Conservation (phyloP, 75 land plant genomes). For the Selaginella moellendorffii region DNA sequence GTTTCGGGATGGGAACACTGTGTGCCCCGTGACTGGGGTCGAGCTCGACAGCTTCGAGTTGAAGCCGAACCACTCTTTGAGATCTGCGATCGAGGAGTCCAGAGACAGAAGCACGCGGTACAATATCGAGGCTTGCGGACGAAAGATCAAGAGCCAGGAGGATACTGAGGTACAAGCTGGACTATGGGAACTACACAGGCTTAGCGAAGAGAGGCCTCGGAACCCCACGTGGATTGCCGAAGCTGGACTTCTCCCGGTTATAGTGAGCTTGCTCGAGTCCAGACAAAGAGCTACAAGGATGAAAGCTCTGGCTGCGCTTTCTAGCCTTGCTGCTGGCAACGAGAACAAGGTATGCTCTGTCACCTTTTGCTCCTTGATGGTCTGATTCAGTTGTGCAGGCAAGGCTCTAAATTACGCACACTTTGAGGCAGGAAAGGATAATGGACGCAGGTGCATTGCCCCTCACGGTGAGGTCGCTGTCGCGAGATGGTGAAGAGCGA, state of each 20-base stretch:
- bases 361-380: not conserved
- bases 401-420: not conserved
- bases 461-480: slow-evolving; percentile 38
- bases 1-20: slow-evolving; percentile 38
- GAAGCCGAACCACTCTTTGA: slow-evolving; percentile 25
- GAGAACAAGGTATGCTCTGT: slow-evolving; percentile 37
- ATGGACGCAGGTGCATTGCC: slow-evolving; percentile 36
- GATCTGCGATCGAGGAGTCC: slow-evolving; percentile 52
- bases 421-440: slow-evolving; percentile 49
- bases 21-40: slow-evolving; percentile 44
- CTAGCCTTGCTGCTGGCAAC: slow-evolving; percentile 32
- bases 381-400: no score
- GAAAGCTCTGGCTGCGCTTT: slow-evolving; percentile 29
- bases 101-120: slow-evolving; percentile 41
- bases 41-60: slow-evolving; percentile 30
- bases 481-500: slow-evolving; percentile 41
- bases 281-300: slow-evolving; percentile 30
- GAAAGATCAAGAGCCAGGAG: slow-evolving; percentile 23
- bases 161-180: slow-evolving; percentile 32
- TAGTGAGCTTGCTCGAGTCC: slow-evolving; percentile 26
- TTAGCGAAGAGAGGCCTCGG: slow-evolving; percentile 37
- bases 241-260: slow-evolving; percentile 38
- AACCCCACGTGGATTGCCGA: slow-evolving; percentile 39
- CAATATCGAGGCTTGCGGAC: slow-evolving; percentile 24
- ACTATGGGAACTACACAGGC: slow-evolving; percentile 23